Base-by-base conservation (phyloP, 2,329 filamentous ascomycete species). In the Diaporthe batatas region DNA sequence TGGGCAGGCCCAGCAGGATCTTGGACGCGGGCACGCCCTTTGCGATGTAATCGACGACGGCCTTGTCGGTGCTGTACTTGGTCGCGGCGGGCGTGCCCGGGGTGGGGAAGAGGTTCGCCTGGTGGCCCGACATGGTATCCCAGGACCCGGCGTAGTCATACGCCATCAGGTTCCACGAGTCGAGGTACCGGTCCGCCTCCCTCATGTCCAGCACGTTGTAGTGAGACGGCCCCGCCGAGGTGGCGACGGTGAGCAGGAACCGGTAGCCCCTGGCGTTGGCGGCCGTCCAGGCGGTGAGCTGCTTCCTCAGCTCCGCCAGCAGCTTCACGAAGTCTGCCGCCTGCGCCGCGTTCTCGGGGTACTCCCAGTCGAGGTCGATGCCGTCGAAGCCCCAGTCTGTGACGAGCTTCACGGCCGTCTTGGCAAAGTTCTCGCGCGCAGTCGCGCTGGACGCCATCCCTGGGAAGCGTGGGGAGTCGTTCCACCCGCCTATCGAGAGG, bases 401-500 rank as follows among this genome's bases (percentile, higher is more conserved):
- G 49, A 97, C 86, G 55, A 96, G 81, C 72, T 88, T 84, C 6
- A 95, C 91, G 10, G 93, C 91, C 25, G 88, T 90, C 18, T 86
- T 81, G 1, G 93, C 94, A 79, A 97, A 97, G 1, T 75, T 86
- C 73, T 84, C 83, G 16, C 94, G 88, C 10, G 91, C 90, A 7
- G 85, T 83, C 0, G 87, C 85, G 0, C 91, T 92, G 23, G 89
- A 90, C 0, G 90, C 90, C 0, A 91, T 88, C 8, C 84, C 83
- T 0, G 90, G 85, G 79, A 96, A 94, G 77, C 93, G 92, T 69
- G 88, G 82, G 4, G 92, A 93, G 80, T 93, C 94, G 0, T 90
- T 93, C 91, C 92, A 96, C 21, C 94, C 94, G 53, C 94, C 94
- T 73, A 97, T 92, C 47, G 92, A 94, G 11, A 96, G 87, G n/a